Percentiles rank a stretch among this genome's conserved stretches.
These are phyloP conservation scores for Noccaea bulbosa DNA, from an alignment of 345 rosid species.

Conservation along the genomic window DNA sequence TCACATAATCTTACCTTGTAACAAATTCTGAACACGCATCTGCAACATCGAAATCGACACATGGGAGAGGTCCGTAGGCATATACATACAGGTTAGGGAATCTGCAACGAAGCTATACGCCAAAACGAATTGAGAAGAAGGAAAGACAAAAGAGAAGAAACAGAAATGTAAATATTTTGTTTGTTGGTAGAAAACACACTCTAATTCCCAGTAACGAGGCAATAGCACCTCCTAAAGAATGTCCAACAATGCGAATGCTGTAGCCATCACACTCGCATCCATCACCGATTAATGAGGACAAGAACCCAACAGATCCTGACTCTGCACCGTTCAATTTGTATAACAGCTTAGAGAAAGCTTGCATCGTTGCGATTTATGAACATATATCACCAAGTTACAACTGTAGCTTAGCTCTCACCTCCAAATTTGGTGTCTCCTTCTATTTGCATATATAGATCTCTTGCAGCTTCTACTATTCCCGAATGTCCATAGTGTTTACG, in stretches of 20 bases:
- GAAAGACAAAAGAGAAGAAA: slow-evolving; percentile 12
- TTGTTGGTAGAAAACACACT: slow-evolving; percentile 48
- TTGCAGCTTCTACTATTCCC: slow-evolving; percentile 84
- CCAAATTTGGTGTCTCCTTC: slow-evolving; percentile 63
- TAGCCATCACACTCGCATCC: slow-evolving; percentile 96
- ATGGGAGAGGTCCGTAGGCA: slow-evolving; percentile 87
- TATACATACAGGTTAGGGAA: slow-evolving; percentile 77
- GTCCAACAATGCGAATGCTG: slow-evolving; percentile 72
- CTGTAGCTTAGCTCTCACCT: slow-evolving; percentile 43
- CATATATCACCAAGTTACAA: slow-evolving; percentile 1
- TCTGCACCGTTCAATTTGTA: slow-evolving; percentile 43
- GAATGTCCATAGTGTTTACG: slow-evolving; percentile 80
- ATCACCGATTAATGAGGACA: slow-evolving; percentile 77
- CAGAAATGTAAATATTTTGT: not conserved
- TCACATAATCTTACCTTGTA: slow-evolving; percentile 61
- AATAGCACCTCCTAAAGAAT: slow-evolving; percentile 93
- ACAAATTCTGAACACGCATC: slow-evolving; percentile 81
- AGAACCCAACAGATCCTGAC: slow-evolving; percentile 55
- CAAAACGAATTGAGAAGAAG: not conserved
- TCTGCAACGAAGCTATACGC: slow-evolving; percentile 56
- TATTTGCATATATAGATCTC: slow-evolving; percentile 78
- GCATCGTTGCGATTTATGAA: not conserved
- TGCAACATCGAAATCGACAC: slow-evolving; percentile 72
- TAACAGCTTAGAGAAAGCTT: slow-evolving; percentile 22
- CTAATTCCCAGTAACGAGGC: slow-evolving; percentile 82